phyloP scores from a whole-genome alignment of 2,329 filamentous ascomycete genomes.

The Pseudonectria foliicola region DNA sequence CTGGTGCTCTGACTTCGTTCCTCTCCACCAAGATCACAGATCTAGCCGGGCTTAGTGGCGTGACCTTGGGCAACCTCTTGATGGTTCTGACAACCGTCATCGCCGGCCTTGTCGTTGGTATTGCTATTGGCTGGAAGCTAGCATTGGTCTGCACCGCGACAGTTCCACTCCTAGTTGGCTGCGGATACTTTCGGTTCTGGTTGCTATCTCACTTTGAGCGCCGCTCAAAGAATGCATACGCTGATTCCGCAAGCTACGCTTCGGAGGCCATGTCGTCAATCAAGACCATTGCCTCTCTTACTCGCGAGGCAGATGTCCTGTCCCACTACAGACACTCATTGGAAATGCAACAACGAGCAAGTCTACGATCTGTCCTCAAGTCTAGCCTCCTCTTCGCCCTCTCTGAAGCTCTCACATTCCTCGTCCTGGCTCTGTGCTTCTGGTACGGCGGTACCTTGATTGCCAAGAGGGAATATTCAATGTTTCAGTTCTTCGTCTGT shows the following conservation, averaged over 20 bases:
- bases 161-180: slow-evolving; percentile 32
- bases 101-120: slow-evolving; percentile 2
- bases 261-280: slow-evolving; percentile 8
- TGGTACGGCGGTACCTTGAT: slow-evolving; percentile 13
- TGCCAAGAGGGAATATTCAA: slow-evolving; percentile 5
- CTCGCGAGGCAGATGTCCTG: slow-evolving; percentile 1
- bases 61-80: slow-evolving; percentile 6
- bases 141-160: slow-evolving; percentile 35
- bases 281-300: slow-evolving; percentile 12
- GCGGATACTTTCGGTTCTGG: slow-evolving; percentile 30
- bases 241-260: slow-evolving; percentile 4
- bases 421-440: slow-evolving; percentile 7
- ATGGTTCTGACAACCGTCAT: slow-evolving; percentile 3
- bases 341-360: neutral
- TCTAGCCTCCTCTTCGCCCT: slow-evolving; percentile 2
- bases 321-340: slow-evolving; percentile 1
- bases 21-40: slow-evolving; percentile 9
- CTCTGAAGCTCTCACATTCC: slow-evolving; percentile 4
- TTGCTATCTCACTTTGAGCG: slow-evolving; percentile 20
- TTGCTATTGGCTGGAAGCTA: slow-evolving; percentile 35
- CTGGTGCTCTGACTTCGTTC: slow-evolving; percentile 17
- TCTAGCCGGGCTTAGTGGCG: slow-evolving; percentile 7
- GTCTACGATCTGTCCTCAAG: slow-evolving; percentile 3
- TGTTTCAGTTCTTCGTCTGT: slow-evolving; percentile 13
- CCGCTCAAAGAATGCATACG: slow-evolving; percentile 1